Conservation (phyloP, 140 eudicot genomes). For the Anethum foeniculum region DNA sequence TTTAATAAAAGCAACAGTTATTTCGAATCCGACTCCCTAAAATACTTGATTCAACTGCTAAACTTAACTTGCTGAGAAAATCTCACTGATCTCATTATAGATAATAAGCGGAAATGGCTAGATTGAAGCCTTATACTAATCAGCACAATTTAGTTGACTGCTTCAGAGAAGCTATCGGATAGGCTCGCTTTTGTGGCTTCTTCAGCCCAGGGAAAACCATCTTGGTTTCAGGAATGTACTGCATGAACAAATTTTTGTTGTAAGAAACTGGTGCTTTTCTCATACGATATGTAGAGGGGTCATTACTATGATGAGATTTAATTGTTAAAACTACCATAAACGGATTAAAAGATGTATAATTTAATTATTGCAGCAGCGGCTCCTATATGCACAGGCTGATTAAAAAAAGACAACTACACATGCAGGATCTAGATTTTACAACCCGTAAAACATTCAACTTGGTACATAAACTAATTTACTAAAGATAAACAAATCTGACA, state of each 20-base stretch:
- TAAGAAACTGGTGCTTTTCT: too few species aligned
- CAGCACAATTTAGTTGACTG: not conserved
- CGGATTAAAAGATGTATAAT: not conserved
- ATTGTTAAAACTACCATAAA: not conserved
- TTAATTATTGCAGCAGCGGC: not conserved
- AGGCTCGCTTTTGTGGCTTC: conserved; percentile 56
- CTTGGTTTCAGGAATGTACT: conserved; percentile 34
- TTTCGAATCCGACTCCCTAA: not conserved
- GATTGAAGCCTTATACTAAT: not conserved
- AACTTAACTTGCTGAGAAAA: not conserved
- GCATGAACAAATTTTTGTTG: too few species aligned
- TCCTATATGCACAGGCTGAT: not conserved
- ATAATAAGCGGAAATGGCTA: not conserved
- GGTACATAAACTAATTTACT: not conserved
- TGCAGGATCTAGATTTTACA: not conserved
- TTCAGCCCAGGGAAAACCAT: conserved; percentile 67
- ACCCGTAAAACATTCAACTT: not conserved
- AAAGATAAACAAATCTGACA: not conserved
- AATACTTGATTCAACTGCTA: not conserved
- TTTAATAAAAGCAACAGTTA: not conserved
- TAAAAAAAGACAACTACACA: not conserved
- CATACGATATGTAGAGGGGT: too few species aligned
- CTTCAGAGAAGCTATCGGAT: conserved; percentile 49
- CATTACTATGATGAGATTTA: too few species aligned
- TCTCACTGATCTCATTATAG: not conserved